A percentile compares a stretch with the other conserved stretches of the same genome.
These are phyloP conservation scores for Chlorella sp. DNA, from an alignment of 139 green algal species.

Conservation along the genomic window DNA sequence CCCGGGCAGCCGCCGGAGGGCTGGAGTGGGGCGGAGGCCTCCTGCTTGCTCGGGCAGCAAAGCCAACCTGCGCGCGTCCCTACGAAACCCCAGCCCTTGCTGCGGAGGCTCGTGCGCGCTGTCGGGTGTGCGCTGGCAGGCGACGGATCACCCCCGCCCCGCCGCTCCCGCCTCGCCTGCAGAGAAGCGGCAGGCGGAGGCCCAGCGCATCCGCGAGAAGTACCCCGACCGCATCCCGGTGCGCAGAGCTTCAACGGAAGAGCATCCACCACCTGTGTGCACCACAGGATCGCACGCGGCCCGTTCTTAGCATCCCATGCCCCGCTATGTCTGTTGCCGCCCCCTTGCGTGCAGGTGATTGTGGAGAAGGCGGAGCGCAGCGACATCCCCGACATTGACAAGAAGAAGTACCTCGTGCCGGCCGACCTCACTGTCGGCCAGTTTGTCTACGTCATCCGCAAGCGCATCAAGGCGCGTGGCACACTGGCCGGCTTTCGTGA, in stretches of 20 bases:
- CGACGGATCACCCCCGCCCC: too few species aligned
- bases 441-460: slow-evolving; percentile 99
- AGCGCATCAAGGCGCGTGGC: too few species aligned
- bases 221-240: slow-evolving; percentile 26
- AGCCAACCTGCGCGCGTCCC: neutral
- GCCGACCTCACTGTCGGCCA: slow-evolving; percentile 97
- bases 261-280: too few species aligned
- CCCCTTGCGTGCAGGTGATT: slow-evolving; percentile 91
- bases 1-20: neutral
- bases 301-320: too few species aligned
- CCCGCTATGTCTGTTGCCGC: too few species aligned
- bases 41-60: neutral
- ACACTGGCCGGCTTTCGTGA: too few species aligned
- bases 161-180: slow-evolving; percentile 18
- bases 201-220: slow-evolving; percentile 94
- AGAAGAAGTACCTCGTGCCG: slow-evolving; percentile 99
- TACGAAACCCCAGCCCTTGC: too few species aligned
- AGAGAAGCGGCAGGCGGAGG: slow-evolving; percentile 96
- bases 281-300: too few species aligned
- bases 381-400: slow-evolving; percentile 99
- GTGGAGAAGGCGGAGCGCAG: slow-evolving; percentile 95
- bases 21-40: neutral
- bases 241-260: too few species aligned
- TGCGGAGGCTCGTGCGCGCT: too few species aligned
- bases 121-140: too few species aligned